Percentiles rank a stretch among this genome's conserved stretches.
These are phyloP conservation scores for Priceomyces castillae DNA, from an alignment of 805 yeast genomes.

Conservation along the genomic window DNA sequence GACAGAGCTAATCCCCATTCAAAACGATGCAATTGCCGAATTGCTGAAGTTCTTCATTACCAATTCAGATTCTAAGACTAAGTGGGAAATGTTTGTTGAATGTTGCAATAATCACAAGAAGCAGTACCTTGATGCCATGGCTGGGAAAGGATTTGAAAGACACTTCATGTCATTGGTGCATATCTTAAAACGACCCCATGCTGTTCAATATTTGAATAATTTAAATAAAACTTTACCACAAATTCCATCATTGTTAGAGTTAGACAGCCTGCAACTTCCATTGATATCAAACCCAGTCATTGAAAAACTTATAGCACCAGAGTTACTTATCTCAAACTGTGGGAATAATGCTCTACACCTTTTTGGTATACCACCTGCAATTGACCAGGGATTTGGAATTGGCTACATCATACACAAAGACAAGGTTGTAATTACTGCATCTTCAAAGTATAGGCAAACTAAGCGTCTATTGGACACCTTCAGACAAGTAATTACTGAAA, in stretches of 20 bases:
- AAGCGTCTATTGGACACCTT: slow-evolving; percentile 69
- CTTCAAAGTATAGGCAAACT: slow-evolving; percentile 88
- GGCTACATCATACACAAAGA: slow-evolving; percentile 85
- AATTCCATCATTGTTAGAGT: slow-evolving; percentile 18
- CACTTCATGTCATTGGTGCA: slow-evolving; percentile 66
- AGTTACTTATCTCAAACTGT: slow-evolving; percentile 69
- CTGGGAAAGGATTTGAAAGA: slow-evolving; percentile 69
- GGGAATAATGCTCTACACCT: slow-evolving; percentile 85
- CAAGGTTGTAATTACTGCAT: slow-evolving; percentile 73
- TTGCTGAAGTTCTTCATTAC: slow-evolving; percentile 66
- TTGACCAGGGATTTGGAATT: slow-evolving; percentile 88
- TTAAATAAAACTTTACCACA: slow-evolving; percentile 33
- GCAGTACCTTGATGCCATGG: slow-evolving; percentile 50
- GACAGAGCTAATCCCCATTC: slow-evolving; percentile 67
- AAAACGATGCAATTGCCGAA: slow-evolving; percentile 48
- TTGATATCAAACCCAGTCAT: slow-evolving; percentile 32
- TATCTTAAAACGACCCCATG: slow-evolving; percentile 46
- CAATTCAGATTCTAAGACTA: slow-evolving; percentile 41
- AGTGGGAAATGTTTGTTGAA: slow-evolving; percentile 50
- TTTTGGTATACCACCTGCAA: slow-evolving; percentile 91
- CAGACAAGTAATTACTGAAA: slow-evolving; percentile 58
- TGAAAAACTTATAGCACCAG: slow-evolving; percentile 35
- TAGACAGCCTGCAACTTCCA: slow-evolving; percentile 20
- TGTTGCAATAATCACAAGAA: slow-evolving; percentile 52
- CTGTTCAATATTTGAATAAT: slow-evolving; percentile 35